phyloP scores from a whole-genome alignment of 371 early-diverging fungal genomes.

The Syncephalastrum sp. region DNA sequence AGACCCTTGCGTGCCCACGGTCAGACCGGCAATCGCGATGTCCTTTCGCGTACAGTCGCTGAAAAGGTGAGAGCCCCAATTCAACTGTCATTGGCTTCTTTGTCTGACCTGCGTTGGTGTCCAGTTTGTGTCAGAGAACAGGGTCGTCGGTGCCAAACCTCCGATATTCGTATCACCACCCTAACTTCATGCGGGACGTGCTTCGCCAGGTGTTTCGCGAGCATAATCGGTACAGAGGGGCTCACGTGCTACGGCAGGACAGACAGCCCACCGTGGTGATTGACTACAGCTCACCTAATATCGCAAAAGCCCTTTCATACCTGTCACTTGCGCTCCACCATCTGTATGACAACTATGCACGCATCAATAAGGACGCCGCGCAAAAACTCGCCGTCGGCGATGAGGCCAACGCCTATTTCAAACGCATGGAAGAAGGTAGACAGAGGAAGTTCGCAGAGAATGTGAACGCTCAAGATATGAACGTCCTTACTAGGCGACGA shows the following conservation, averaged over 20 bases:
- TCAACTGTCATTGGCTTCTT: too few relatives aligned
- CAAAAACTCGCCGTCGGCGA: slow-evolving; percentile 62
- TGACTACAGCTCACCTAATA: slow-evolving; percentile 98
- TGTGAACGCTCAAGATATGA: too few relatives aligned
- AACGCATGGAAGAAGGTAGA: slow-evolving; percentile 89
- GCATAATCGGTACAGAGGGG: slow-evolving; percentile 31
- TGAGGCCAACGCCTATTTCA: slow-evolving; percentile 89
- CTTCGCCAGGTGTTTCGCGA: slow-evolving; percentile 47
- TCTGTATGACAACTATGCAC: slow-evolving; percentile 96
- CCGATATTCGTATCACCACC: too few relatives aligned
- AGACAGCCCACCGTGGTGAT: slow-evolving; percentile 65
- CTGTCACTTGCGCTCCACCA: slow-evolving; percentile 97
- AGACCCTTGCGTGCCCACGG: too few relatives aligned
- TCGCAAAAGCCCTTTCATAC: slow-evolving; percentile 99
- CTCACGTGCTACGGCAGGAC: slow-evolving; percentile 6
- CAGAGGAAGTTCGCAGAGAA: not conserved
- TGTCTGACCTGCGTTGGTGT: too few relatives aligned
- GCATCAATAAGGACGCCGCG: slow-evolving; percentile 72
- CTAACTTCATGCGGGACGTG: slow-evolving; percentile 47
- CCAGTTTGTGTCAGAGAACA: slow-evolving; percentile 26
- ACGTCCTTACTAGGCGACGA: not conserved
- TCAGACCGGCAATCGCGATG: too few relatives aligned
- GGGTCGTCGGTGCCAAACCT: slow-evolving; percentile 63
- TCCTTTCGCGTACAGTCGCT: too few relatives aligned
- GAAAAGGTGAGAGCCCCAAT: too few relatives aligned